Evolutionary conservation across 192 early-diverging fungal genomes (phyloP).

Genomic region (Thamnidium elegans): DNA sequence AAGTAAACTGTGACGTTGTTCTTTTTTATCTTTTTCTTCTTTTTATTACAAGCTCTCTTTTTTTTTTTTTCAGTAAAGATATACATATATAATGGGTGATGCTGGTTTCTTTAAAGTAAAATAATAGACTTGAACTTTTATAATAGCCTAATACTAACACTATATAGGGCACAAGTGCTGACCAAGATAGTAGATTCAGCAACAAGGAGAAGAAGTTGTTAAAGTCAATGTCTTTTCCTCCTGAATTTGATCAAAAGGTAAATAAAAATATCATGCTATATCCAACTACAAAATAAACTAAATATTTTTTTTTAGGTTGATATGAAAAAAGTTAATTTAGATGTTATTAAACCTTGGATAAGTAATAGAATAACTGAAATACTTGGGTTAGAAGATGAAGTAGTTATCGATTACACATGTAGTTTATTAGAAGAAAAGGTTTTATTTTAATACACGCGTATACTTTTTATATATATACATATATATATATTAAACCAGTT

Average conservation of each 20-base stretch:
- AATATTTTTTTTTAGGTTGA: slow-evolving; percentile 56
- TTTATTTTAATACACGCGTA: not conserved
- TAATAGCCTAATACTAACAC: not conserved
- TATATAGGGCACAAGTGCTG: slow-evolving; percentile 66
- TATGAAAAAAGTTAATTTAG: slow-evolving; percentile 85
- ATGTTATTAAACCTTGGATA: slow-evolving; percentile 90
- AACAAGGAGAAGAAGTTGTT: slow-evolving; percentile 84
- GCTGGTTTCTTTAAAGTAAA: slow-evolving; percentile 56
- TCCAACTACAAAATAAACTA: not conserved
- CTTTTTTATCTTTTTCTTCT: not conserved
- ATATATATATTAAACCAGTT: too few relatives aligned
- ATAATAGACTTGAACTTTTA: not conserved
- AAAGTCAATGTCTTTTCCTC: slow-evolving; percentile 76
- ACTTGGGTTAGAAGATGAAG: slow-evolving; percentile 92
- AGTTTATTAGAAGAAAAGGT: slow-evolving; percentile 78
- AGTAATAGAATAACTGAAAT: slow-evolving; percentile 63
- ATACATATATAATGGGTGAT: slow-evolving; percentile 41
- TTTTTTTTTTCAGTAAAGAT: not conserved
- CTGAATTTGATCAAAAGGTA: slow-evolving; percentile 77
- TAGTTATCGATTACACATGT: slow-evolving; percentile 84
- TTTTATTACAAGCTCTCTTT: not conserved
- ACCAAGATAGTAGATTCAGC: slow-evolving; percentile 75
- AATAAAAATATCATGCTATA: slow-evolving; percentile 23
- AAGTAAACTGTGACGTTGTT: slow-evolving; percentile 47
- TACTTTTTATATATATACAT: slow-evolving; percentile 4